These are phyloP conservation scores for Reticulascus tulasneorum DNA, from an alignment of 2,329 filamentous ascomycete species.

Conservation along the genomic window DNA sequence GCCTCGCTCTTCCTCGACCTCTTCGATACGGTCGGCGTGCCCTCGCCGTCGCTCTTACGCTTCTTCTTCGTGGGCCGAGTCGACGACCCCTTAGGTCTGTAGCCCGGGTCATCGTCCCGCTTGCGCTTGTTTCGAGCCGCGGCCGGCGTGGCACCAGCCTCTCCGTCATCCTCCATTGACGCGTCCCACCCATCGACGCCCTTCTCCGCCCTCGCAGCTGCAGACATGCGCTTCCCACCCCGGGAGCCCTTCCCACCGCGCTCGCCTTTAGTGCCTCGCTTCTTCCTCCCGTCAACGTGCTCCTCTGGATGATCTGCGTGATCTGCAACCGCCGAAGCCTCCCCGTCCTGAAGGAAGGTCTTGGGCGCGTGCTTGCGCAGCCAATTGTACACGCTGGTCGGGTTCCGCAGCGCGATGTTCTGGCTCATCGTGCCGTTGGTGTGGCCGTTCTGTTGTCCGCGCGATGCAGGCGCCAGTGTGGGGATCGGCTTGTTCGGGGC, in stretches of 20 bases:
- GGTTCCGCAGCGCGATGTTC: slow-evolving; percentile 55
- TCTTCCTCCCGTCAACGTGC: slow-evolving; percentile 23
- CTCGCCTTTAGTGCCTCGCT: slow-evolving; percentile 12
- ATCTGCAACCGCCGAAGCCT: slow-evolving; percentile 34
- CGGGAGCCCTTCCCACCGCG: slow-evolving; percentile 16
- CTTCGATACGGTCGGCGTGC: slow-evolving; percentile 25
- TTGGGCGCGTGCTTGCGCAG: slow-evolving; percentile 79
- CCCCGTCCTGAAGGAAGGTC: slow-evolving; percentile 76
- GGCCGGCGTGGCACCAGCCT: slow-evolving; percentile 25
- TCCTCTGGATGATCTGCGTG: slow-evolving; percentile 38
- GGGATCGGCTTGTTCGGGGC: slow-evolving; percentile 40
- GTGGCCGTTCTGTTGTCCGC: slow-evolving; percentile 31
- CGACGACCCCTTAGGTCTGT: slow-evolving; percentile 53
- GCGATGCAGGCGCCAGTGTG: slow-evolving; percentile 47
- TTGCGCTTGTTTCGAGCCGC: slow-evolving; percentile 42
- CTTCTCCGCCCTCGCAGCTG: slow-evolving; percentile 24
- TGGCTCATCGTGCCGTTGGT: slow-evolving; percentile 27
- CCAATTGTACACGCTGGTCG: slow-evolving; percentile 94
- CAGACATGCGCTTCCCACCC: slow-evolving; percentile 25
- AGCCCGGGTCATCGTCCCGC: slow-evolving; percentile 56
- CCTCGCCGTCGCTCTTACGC: slow-evolving; percentile 49
- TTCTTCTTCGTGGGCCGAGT: slow-evolving; percentile 52
- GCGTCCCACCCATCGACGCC: slow-evolving; percentile 17
- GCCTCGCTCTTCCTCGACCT: slow-evolving; percentile 28
- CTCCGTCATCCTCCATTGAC: slow-evolving; percentile 9